These are phyloP conservation scores for Scenedesmus sp. DNA, from an alignment of 163 green algal species.

Conservation along the genomic window DNA sequence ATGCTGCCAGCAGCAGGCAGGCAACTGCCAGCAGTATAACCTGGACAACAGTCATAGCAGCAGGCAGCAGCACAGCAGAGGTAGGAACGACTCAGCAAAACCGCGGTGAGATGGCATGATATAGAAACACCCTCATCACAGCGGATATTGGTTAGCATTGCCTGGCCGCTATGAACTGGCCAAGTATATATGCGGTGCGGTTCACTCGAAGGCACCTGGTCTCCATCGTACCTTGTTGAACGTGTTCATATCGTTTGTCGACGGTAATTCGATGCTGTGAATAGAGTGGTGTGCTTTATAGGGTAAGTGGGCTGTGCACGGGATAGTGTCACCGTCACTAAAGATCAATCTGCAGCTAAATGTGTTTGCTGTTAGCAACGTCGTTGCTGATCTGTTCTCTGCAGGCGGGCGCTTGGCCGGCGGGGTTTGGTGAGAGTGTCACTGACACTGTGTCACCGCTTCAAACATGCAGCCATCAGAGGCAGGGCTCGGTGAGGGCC, in stretches of 20 bases:
- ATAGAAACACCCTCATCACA: not conserved
- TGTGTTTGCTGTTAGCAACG: too few species aligned
- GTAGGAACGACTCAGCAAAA: not conserved
- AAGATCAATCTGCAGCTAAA: not conserved
- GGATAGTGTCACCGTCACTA: not conserved
- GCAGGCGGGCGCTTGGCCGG: too few species aligned
- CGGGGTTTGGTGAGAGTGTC: not conserved
- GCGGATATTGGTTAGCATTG: not conserved
- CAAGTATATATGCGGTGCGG: not conserved
- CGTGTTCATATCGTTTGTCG: not conserved
- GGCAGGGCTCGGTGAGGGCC: too few species aligned
- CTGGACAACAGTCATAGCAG: conserved; percentile 21
- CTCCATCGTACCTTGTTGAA: not conserved
- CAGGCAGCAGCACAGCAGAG: not conserved
- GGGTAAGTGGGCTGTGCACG: not conserved
- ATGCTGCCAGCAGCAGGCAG: not conserved
- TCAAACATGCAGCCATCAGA: not conserved
- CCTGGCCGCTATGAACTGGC: not conserved
- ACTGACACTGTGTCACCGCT: not conserved
- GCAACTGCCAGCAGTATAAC: not conserved
- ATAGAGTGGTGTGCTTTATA: not conserved
- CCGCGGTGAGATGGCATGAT: not conserved
- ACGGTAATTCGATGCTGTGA: not conserved
- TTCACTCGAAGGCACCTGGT: not conserved
- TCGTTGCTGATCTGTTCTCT: too few species aligned